These are phyloP conservation scores for Aspergillus eucalypticola DNA, from an alignment of 2,329 filamentous ascomycete genomes.

Conservation along the genomic window DNA sequence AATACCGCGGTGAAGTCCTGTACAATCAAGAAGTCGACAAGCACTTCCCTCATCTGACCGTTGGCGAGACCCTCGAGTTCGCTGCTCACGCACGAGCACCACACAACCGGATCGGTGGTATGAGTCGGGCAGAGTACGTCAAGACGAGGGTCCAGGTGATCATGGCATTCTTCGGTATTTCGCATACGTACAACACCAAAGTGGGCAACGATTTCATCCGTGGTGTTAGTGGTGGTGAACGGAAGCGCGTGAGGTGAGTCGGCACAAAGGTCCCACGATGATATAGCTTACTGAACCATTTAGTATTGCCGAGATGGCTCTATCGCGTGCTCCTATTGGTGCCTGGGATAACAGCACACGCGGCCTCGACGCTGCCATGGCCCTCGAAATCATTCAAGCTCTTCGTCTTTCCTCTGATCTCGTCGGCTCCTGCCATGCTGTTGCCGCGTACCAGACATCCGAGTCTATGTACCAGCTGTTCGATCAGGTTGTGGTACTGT, in stretches of 20 bases:
- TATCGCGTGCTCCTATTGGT: conserved; percentile 42
- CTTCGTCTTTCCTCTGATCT: conserved; percentile 46
- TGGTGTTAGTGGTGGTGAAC: conserved; percentile 59
- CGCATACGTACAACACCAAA: conserved; percentile 51
- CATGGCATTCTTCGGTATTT: conserved; percentile 35
- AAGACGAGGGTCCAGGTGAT: conserved; percentile 34
- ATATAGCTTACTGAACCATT: background rate
- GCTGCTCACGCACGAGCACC: conserved; percentile 63
- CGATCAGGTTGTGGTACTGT: conserved; percentile 68
- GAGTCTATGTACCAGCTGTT: conserved; percentile 34
- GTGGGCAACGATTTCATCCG: conserved; percentile 55
- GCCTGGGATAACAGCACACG: conserved; percentile 44
- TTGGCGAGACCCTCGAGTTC: conserved; percentile 74
- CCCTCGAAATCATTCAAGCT: conserved; percentile 42
- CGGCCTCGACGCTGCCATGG: conserved; percentile 51
- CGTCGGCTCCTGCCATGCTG: conserved; percentile 29
- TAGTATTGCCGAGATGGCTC: conserved; percentile 53
- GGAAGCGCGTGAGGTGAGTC: conserved; percentile 51
- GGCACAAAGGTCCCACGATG: too few relatives aligned
- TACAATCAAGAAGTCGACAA: conserved; percentile 55
- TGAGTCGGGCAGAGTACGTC: background rate
- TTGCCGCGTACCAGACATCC: conserved; percentile 42
- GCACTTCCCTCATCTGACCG: conserved; percentile 63
- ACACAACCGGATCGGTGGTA: conserved; percentile 4
- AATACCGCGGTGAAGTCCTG: conserved; percentile 41